Base-by-base conservation (phyloP, 2,329 filamentous ascomycete species). In the Orbilia javanica region DNA sequence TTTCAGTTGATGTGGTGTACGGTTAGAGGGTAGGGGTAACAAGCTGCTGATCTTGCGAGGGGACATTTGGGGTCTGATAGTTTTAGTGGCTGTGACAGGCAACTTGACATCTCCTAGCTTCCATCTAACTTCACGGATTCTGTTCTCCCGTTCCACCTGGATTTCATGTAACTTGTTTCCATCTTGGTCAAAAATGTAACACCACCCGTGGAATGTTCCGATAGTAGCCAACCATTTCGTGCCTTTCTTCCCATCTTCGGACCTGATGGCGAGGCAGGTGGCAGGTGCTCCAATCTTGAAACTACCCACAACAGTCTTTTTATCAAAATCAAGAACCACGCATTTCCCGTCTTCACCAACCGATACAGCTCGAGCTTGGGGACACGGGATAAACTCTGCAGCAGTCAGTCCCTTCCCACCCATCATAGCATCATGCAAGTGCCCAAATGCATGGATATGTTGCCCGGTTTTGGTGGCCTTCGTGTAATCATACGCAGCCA, bases 401-500 rank as follows among this genome's bases (percentile, higher is more conserved):
- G 80, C 81, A 11, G 81, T 81, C 27, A 82, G 79, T 3, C 81
- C 81, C 11, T 81, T 71, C 11, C 80, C 81, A 15, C 80, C 81
- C 70, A 79, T 79, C 69, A 62, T 73, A 15, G 77, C 79, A 67
- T 82, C 80, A 52, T 82, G 81, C 39, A 81, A 62, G 53, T 82
- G 81, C 3, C 79, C 79, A 57, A 82, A 82, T 4, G 80, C 73
- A 79, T 82, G 81, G 42, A 82, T 82, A 53, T 80, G 80, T 31
- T 80, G 79, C 48, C 79, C 79, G 25, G 68, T 79, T 31, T 79
- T 80, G 20, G 63, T 67, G 10, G 75, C 60, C 42, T 80, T 81
- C 18, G 72, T 81, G 27, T 81, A 82, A 48, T 82, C 81, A 22
- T 81, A 82, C 25, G 81, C 81, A 22, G 81, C 81, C 2, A 82